Percentiles rank a stretch among this genome's conserved stretches.
Evolutionary conservation across 768 basidiomycete species (phyloP).

Genomic region (Mrakia blollopis): DNA sequence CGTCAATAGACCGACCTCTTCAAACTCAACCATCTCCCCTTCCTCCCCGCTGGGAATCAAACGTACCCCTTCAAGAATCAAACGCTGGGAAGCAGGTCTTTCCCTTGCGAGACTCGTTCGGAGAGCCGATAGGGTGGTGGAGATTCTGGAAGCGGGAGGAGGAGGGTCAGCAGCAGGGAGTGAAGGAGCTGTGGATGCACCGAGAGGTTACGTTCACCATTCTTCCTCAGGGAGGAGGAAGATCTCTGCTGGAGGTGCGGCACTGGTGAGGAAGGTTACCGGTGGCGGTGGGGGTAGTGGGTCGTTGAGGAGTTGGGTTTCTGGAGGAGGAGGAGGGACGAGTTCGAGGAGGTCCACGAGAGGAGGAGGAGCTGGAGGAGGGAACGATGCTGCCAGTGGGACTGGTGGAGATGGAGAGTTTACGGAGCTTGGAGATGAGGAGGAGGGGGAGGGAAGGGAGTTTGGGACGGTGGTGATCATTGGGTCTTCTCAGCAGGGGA

Average conservation of each 20-base stretch:
- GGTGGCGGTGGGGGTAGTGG: background rate
- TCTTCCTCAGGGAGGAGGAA: background rate
- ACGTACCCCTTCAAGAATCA: background rate
- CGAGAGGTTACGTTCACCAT: background rate
- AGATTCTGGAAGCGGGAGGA: background rate
- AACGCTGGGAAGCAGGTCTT: background rate
- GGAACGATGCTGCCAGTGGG: background rate
- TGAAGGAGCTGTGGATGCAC: background rate
- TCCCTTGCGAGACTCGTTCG: background rate
- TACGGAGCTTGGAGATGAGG: background rate
- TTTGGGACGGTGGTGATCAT: background rate
- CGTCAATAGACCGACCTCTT: background rate
- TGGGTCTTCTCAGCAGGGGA: background rate
- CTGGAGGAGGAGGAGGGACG: slow-evolving; percentile 2
- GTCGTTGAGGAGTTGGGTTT: background rate
- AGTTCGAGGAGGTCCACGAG: background rate
- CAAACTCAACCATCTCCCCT: background rate
- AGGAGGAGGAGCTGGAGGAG: background rate
- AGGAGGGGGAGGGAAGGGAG: background rate
- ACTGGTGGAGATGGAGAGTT: background rate
- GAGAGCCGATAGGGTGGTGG: background rate
- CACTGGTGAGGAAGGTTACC: background rate
- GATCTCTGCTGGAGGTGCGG: background rate
- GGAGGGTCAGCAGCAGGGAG: background rate
- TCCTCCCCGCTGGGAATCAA: background rate